A percentile compares a stretch with the other conserved stretches of the same genome.
Conservation (phyloP, 257 asterid genomes). For the Linaria vulgaris region DNA sequence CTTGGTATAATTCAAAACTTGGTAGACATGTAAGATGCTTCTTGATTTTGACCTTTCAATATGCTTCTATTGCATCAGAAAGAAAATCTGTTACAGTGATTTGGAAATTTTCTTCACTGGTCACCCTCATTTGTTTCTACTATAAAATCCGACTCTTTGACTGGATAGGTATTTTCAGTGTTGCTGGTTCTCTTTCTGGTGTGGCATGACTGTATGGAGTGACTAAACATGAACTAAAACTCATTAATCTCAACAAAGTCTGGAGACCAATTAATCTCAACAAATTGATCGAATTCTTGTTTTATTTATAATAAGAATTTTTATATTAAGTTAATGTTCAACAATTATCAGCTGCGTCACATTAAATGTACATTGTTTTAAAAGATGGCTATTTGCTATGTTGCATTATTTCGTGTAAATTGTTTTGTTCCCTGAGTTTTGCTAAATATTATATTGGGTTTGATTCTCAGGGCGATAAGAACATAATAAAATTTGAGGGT, state of each 20-base stretch:
- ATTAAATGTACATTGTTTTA: not conserved
- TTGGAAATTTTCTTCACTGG: too few species aligned
- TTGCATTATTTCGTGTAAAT: not conserved
- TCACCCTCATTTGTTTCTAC: too few species aligned
- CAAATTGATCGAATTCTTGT: not conserved
- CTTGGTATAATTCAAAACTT: too few species aligned
- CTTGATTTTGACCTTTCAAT: not conserved
- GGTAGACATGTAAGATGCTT: not conserved
- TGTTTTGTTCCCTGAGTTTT: conserved; percentile 12
- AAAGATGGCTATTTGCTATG: not conserved
- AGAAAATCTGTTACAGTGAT: too few species aligned
- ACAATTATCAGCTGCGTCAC: not conserved
- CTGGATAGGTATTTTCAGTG: too few species aligned
- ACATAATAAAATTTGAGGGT: conserved; percentile 90
- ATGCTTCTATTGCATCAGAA: too few species aligned
- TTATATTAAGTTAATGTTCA: too few species aligned
- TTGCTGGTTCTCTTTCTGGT: not conserved
- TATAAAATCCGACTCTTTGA: too few species aligned
- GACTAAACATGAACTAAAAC: not conserved
- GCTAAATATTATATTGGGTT: conserved; percentile 8
- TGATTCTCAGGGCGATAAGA: conserved; percentile 80
- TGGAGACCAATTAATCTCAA: not conserved
- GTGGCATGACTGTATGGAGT: not conserved
- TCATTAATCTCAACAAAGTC: not conserved
- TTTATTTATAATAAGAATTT: too few species aligned